These are phyloP conservation scores for Penicillium flavigenum DNA, from an alignment of 495 filamentous ascomycete species.

Conservation along the genomic window DNA sequence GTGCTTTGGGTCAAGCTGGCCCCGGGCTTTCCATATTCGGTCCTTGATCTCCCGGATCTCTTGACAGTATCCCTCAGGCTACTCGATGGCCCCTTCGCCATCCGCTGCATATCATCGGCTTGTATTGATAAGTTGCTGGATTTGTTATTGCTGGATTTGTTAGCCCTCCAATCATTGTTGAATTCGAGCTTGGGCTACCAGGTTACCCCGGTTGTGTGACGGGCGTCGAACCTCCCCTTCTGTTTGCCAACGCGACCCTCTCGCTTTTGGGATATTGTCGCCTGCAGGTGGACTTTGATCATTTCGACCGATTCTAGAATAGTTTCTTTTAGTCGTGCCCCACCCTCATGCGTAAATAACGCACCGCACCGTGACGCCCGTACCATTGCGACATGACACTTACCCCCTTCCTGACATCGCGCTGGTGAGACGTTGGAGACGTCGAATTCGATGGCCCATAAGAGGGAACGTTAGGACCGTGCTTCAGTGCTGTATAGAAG, in stretches of 20 bases:
- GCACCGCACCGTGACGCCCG: background rate
- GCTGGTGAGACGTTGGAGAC: constrained; percentile 1
- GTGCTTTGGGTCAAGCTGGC: background rate
- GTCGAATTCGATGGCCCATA: constrained; percentile 3
- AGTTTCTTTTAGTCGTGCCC: constrained; percentile 5
- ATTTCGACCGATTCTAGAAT: constrained; percentile 7
- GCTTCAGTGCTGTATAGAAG: background rate
- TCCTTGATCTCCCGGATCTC: background rate
- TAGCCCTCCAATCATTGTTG: constrained; percentile 11
- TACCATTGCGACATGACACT: background rate
- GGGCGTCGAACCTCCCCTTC: constrained; percentile 8
- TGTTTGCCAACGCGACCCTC: constrained; percentile 18
- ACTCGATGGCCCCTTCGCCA: constrained; percentile 10
- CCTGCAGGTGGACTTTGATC: constrained; percentile 18
- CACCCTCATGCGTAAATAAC: constrained; percentile 10
- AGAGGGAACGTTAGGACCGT: background rate
- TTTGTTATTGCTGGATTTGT: constrained; percentile 1
- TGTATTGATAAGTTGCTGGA: constrained; percentile 9
- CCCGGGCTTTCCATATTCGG: background rate
- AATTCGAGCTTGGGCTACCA: constrained; percentile 24
- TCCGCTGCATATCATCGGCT: constrained; percentile 7
- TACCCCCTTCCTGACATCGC: constrained; percentile 1
- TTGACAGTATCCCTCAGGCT: constrained; percentile 5
- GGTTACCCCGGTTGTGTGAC: constrained; percentile 28
- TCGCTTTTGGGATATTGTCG: constrained; percentile 14